Evolutionary conservation across 148 eudicot species (phyloP), one percentile per base, ranked within the genome.

Genomic region (Diospyros lotus): DNA sequence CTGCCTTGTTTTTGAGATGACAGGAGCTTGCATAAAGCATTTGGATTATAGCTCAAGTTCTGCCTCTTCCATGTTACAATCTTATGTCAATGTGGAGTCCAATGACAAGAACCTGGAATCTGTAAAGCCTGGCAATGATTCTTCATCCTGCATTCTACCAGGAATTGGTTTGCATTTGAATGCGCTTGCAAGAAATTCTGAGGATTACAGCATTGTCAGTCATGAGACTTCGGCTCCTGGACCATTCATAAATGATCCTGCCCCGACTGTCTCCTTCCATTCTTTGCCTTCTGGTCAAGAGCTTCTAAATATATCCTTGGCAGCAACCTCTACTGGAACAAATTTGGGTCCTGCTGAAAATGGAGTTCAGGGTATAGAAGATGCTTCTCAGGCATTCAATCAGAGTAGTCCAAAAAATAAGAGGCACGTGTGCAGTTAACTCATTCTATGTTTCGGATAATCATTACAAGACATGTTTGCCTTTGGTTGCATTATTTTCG

Each of bases 101-200:
- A 73, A 45, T 6, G 78, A 77, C 50, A 87, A 77, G 77, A 84
- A 80, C 39, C 71, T 80, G 17, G 74, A 48, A 70, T 78, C 78
- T 9, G 14, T 60, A 13, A 92, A 81, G 72, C 71, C 80, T 48
- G 78, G 79, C 66, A 77, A 78, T 60, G 88, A 87, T 58, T 77
- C 96, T 65, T 79, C 94, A 18, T 78, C 80, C 73, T 53, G 89
- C 76, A 63, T 82, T 58, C 66, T 91, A 39, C 89, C 97, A 43
- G 94, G 97, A 54, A 92, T 95, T 68, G 99, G 99, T 68, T 87
- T 95, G 88, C 99, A 95, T 82, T 83, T 95, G 65, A 95, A 95
- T 86, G 89, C 97, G 72, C 83, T 95, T 69, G 97, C 97, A 44
- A 72, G 87, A 73, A 82, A 89, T 75, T 82, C 96, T 41, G 81